These are phyloP conservation scores for Cunninghamia lanceolata DNA, from an alignment of 75 land plant species.

Conservation along the genomic window DNA sequence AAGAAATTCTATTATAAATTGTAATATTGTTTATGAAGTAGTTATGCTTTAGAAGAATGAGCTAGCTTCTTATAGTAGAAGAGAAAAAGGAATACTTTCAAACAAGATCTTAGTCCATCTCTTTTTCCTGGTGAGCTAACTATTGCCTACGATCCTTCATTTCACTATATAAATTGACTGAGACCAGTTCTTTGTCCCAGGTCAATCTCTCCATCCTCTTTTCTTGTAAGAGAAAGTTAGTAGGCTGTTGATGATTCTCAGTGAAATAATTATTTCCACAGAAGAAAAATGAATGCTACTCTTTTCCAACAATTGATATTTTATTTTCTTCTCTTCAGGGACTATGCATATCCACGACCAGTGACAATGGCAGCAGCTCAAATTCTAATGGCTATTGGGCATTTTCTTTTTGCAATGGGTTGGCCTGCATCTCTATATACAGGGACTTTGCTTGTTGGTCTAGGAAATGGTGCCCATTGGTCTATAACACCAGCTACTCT, in stretches of 20 bases:
- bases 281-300: not conserved
- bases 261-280: not conserved
- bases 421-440: conserved; percentile 66
- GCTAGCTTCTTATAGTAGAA: too few relatives aligned
- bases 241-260: not conserved
- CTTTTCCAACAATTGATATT: not conserved
- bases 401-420: conserved; percentile 58
- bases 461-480: conserved; percentile 74
- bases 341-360: conserved; percentile 37
- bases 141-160: too few relatives aligned
- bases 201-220: too few relatives aligned
- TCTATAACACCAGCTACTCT: conserved; percentile 63
- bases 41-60: too few relatives aligned
- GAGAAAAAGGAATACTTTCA: too few relatives aligned
- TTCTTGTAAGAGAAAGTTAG: not conserved
- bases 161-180: too few relatives aligned
- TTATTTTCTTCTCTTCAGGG: conserved; percentile 30
- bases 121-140: too few relatives aligned
- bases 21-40: too few relatives aligned
- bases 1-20: too few relatives aligned
- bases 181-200: too few relatives aligned
- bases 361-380: conserved; percentile 53
- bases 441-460: conserved; percentile 58
- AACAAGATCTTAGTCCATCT: too few relatives aligned
- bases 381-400: conserved; percentile 65